phyloP scores from a whole-genome alignment of 2,329 filamentous ascomycete genomes.

The Pseudodiploospora longispora region DNA sequence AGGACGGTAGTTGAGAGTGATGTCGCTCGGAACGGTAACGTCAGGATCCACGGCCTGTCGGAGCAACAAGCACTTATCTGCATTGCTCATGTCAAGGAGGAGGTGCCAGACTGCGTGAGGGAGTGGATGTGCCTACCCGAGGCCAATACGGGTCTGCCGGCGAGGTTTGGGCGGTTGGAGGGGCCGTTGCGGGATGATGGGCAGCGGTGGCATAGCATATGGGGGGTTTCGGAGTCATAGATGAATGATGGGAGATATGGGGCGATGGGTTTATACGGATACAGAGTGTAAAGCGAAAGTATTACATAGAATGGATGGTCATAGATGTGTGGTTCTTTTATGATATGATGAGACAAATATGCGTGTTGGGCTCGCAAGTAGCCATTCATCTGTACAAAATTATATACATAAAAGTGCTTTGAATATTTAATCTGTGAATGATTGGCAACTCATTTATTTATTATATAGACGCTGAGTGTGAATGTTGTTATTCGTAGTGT shows the following conservation, averaged over 20 bases:
- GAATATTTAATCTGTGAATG: too few species aligned
- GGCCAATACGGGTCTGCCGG: conserved; percentile 51
- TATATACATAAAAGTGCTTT: too few species aligned
- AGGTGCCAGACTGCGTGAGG: conserved; percentile 75
- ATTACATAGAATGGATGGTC: too few species aligned
- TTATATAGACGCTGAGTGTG: too few species aligned
- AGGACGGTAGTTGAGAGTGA: conserved; percentile 39
- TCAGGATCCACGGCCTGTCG: conserved; percentile 54
- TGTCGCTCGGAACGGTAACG: conserved; percentile 31
- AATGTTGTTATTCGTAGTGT: too few species aligned
- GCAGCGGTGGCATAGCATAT: conserved; percentile 57
- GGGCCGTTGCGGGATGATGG: conserved; percentile 52
- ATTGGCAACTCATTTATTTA: too few species aligned
- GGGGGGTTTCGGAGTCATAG: conserved; percentile 33
- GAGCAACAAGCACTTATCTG: conserved; percentile 76
- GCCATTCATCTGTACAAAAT: too few species aligned
- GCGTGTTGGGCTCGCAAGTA: too few species aligned
- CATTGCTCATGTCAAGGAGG: conserved; percentile 83
- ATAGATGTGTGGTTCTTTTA: too few species aligned
- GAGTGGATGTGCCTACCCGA: conserved; percentile 85
- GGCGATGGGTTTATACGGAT: too few species aligned
- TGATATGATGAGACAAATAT: too few species aligned
- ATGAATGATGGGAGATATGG: background rate
- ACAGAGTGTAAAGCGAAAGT: too few species aligned
- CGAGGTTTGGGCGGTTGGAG: conserved; percentile 56